Evolutionary conservation across 208 protist species (phyloP), one percentile per base, ranked within the genome.

Genomic region (Herpetomonas samuelpessoai): DNA sequence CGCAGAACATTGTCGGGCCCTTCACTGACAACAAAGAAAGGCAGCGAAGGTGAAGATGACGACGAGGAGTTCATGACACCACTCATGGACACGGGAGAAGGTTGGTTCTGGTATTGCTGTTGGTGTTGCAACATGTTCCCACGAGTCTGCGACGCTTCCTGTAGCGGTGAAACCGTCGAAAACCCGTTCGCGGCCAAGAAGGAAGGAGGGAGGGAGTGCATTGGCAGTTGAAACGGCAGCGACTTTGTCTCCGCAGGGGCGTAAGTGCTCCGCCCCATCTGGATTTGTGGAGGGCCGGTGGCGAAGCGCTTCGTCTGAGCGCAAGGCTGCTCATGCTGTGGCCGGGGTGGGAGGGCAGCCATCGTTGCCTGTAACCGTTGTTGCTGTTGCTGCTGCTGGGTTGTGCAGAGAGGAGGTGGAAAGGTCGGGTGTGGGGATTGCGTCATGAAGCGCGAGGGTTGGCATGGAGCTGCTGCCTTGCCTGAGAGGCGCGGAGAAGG

Each of bases 1-100:
- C 64, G 58, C 12, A 80, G 72, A 14, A 75, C 56, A 62, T 66
- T 75, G 55, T 74, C 68, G 39, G 50, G 68, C 31, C 68, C 64
- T 39, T 75, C 63, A 47, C 58, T 65, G 49, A 80, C 52, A 29
- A 75, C 55, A 49, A 74, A 75, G 41, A 67, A 65, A 6, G 68
- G 63, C 18, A 62, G 18, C 2, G 60, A 51, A 10, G 62, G 59
- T 19, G 62, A 46, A 12, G 49, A 30, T 26, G 16, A 7, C 18
- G 45, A 50, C 45, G 45, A 24, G 45, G n/a, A 6, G 35, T 14
- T n/a, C n/a, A n/a, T n/a, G n/a, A n/a, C n/a, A n/a, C n/a, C n/a
- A n/a, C n/a, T n/a, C n/a, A n/a, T n/a, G n/a, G n/a, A n/a, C n/a
- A n/a, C n/a, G n/a, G n/a, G n/a, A n/a, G n/a, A n/a, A n/a, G n/a